Base-by-base conservation (phyloP, 805 yeast species). In the Jamesozyma lodderae region DNA sequence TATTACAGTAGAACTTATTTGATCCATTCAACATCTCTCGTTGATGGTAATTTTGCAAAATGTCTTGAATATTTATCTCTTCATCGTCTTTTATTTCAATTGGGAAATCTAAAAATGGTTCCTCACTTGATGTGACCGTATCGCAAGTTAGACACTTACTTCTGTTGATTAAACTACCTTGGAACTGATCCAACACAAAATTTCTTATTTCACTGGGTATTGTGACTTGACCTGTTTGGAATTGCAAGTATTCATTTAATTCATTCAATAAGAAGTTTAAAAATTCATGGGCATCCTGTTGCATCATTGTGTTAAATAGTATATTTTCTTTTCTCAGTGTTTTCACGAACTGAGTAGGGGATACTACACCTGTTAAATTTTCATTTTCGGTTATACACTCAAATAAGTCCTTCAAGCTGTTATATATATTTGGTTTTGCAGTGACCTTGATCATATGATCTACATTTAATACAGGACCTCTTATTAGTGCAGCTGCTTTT, bases 231-330 rank as follows among this genome's bases (percentile, higher is more conserved):
- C 22, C 28, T 11, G 32, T 21, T 3, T 36, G 24, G 6, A 6
- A n/a, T 9, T 35, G 36, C 33, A 45, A 17, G 23, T 49, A 54
- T 20, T 72, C 75, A 35, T 82, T 65, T 14, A 81, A 69, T 45
- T 83, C 87, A 59, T 92, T 92, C 37, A 92, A 66, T 48, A 88
- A 58, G 53, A 83, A 88, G 57, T 88, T 90, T 55, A 88, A 70
- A 60, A 92, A 92, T 62, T 92, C 98, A 61, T 92, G 98, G 4
- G 97, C 96, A 66, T 92, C 98, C 57, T 92, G 98, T 58, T 92
- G 98, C 95, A 87, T 88, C 31, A 83, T 78, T 41, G 86, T 80
- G 44, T 95, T 69, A 59, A 92, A 92, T 51, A 90, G 65, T 49
- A 79, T 83, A 56, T 90, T 92, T 47, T 84, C 88, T 40, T 73